phyloP scores from a whole-genome alignment of 768 basidiomycete genomes.

The Auricularia auricula-judae region DNA sequence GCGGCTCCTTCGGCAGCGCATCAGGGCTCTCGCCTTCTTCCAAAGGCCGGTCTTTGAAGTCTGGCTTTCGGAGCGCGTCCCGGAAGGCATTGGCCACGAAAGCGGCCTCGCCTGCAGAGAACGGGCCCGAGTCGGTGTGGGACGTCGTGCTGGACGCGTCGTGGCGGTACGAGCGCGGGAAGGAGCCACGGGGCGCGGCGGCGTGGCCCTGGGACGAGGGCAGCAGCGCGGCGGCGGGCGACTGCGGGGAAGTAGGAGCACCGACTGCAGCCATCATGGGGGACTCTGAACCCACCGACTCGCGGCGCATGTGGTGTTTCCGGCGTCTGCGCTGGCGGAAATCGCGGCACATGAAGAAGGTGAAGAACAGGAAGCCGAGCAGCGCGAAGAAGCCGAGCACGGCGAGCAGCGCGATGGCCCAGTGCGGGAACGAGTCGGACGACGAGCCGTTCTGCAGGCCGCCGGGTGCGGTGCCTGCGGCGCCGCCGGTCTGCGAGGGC shows the following conservation, averaged over 20 bases:
- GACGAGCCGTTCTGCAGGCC: slow-evolving; percentile 30
- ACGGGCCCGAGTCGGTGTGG: slow-evolving; percentile 44
- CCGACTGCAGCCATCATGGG: slow-evolving; percentile 71
- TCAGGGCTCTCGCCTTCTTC: slow-evolving; percentile 65
- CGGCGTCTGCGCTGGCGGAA: slow-evolving; percentile 37
- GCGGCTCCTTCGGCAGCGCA: slow-evolving; percentile 16
- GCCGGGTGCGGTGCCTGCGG: background rate
- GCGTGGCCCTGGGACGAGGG: slow-evolving; percentile 18
- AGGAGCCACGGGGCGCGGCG: slow-evolving; percentile 1
- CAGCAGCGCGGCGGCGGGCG: slow-evolving; percentile 32
- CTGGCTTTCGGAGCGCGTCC: slow-evolving; percentile 78
- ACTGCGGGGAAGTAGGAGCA: slow-evolving; percentile 28
- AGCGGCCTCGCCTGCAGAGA: slow-evolving; percentile 78
- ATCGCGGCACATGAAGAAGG: slow-evolving; percentile 64
- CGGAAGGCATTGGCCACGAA: slow-evolving; percentile 92
- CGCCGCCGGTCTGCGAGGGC: background rate
- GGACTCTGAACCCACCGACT: slow-evolving; percentile 67
- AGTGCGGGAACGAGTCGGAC: slow-evolving; percentile 50
- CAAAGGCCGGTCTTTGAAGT: slow-evolving; percentile 59
- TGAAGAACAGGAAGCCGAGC: slow-evolving; percentile 51
- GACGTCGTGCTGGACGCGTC: slow-evolving; percentile 2
- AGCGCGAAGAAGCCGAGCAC: slow-evolving; percentile 80
- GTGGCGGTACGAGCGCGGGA: slow-evolving; percentile 2
- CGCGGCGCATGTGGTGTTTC: slow-evolving; percentile 40
- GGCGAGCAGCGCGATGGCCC: slow-evolving; percentile 87